phyloP scores from a whole-genome alignment of 768 basidiomycete genomes.

The Panellus pusillus region DNA sequence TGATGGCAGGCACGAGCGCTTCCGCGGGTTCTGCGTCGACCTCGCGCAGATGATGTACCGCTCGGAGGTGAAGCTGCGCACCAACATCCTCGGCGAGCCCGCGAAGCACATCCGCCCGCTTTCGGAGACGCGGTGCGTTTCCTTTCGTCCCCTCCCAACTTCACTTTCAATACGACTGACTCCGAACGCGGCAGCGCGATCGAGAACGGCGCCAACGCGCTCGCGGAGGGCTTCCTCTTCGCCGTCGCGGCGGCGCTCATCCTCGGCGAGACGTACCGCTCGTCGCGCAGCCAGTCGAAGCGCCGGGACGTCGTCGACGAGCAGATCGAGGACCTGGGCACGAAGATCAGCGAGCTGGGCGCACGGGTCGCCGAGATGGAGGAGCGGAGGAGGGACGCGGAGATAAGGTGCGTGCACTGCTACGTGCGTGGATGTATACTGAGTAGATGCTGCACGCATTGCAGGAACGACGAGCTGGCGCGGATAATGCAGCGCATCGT shows the following conservation, averaged over 20 bases:
- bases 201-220: slow-evolving; percentile 80
- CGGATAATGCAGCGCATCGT: slow-evolving; percentile 66
- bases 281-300: slow-evolving; percentile 65
- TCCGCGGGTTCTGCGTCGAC: slow-evolving; percentile 67
- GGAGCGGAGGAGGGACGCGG: slow-evolving; percentile 44
- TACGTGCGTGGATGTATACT: no score
- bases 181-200: slow-evolving; percentile 55
- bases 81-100: slow-evolving; percentile 75
- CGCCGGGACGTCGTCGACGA: slow-evolving; percentile 76
- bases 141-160: background rate
- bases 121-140: slow-evolving; percentile 67
- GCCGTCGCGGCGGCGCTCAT: slow-evolving; percentile 73
- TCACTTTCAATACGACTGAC: background rate
- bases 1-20: slow-evolving; percentile 76
- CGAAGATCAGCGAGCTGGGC: slow-evolving; percentile 46
- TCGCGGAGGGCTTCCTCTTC: slow-evolving; percentile 87
- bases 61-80: slow-evolving; percentile 68
- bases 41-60: slow-evolving; percentile 80
- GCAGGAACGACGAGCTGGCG: slow-evolving; percentile 68
- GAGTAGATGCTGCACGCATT: no score
- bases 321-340: slow-evolving; percentile 57
- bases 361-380: slow-evolving; percentile 45
- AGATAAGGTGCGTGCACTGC: slow-evolving; percentile 37
- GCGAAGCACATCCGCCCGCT: slow-evolving; percentile 72
- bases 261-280: slow-evolving; percentile 74